phyloP scores from a whole-genome alignment of 305 asterid genomes.

The Plantago lanceolata region DNA sequence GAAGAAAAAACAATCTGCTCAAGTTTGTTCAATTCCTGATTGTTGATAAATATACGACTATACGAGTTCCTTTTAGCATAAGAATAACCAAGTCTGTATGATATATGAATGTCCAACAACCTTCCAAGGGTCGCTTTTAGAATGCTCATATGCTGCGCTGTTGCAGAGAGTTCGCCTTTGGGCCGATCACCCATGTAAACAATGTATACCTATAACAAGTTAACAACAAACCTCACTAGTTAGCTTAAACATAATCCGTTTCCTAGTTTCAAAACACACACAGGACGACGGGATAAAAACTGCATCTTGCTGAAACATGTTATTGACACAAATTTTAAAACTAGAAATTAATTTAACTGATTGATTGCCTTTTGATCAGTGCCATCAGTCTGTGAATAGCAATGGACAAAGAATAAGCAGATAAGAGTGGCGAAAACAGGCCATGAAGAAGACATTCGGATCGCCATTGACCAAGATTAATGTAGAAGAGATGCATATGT shows the following conservation, averaged over 20 bases:
- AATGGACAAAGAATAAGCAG: conserved; percentile 22
- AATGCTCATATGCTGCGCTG: conserved; percentile 37
- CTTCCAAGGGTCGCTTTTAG: conserved; percentile 42
- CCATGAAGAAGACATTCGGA: conserved; percentile 24
- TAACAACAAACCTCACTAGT: neutral
- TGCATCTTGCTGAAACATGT: too few relatives aligned
- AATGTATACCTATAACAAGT: conserved; percentile 29
- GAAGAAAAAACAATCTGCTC: neutral
- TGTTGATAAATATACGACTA: neutral
- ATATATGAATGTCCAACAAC: conserved; percentile 16
- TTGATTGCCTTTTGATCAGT: conserved; percentile 31
- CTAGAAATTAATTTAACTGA: neutral
- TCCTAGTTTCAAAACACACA: neutral
- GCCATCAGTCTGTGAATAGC: conserved; percentile 24
- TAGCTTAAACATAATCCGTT: neutral
- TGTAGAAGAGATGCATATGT: too few relatives aligned
- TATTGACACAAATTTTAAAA: neutral
- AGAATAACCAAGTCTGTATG: too few relatives aligned
- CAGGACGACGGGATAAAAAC: neutral
- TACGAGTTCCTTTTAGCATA: neutral
- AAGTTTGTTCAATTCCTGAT: neutral
- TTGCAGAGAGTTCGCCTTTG: conserved; percentile 32
- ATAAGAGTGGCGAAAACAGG: conserved; percentile 23
- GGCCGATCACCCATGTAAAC: conserved; percentile 53
- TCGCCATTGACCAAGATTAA: conserved; percentile 20